Evolutionary conservation across 2,329 filamentous ascomycete genomes (phyloP).

Genomic region (Microsporum ferrugineum): DNA sequence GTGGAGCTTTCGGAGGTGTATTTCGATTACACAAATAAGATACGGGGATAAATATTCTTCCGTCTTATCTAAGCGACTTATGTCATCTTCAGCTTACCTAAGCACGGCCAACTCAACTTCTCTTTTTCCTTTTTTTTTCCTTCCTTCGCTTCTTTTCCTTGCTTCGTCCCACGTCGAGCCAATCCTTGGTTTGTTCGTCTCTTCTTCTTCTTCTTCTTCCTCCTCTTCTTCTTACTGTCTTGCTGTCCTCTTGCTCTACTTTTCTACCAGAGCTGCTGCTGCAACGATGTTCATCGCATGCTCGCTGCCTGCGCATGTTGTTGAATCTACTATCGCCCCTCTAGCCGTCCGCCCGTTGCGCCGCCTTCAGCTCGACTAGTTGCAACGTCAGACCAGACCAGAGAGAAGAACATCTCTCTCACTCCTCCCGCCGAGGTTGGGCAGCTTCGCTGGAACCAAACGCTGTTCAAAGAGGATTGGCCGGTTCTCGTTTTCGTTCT

Average conservation of each 20-base stretch:
- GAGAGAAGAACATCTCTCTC: not conserved
- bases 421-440: not conserved
- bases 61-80: not conserved
- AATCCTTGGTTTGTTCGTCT: not conserved
- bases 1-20: not conserved
- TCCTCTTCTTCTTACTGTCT: not conserved
- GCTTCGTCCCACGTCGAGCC: constrained; percentile 1
- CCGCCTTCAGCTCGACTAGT: not conserved
- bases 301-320: not conserved
- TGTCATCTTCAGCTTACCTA: not conserved
- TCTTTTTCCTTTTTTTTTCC: not conserved
- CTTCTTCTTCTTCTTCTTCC: not conserved
- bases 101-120: not conserved
- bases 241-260: not conserved
- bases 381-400: not conserved
- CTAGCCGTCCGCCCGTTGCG: not conserved
- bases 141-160: not conserved
- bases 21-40: not conserved
- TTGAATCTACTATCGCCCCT: not conserved
- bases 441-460: not conserved
- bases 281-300: constrained; percentile 2
- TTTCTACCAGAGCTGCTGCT: not conserved
- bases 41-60: not conserved
- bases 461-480: not conserved
- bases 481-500: not conserved